A percentile compares a stretch with the other conserved stretches of the same genome.
Conservation (phyloP, 768 basidiomycete species). For the Tulasnella sp. region DNA sequence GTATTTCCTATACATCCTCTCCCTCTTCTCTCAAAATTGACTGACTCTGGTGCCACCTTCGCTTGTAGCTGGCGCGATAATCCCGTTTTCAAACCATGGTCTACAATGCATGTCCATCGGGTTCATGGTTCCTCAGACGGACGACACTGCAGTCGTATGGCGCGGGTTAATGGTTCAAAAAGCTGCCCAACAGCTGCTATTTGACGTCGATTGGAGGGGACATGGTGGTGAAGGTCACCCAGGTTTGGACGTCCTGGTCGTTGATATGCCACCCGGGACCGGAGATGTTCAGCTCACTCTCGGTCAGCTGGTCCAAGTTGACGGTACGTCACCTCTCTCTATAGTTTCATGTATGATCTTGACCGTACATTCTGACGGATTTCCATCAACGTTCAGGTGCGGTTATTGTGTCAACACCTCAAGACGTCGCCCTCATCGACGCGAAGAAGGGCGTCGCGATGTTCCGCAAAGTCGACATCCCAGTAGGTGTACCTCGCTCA, state of each 20-base stretch:
- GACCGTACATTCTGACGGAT: too few species aligned
- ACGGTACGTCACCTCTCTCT: conserved; percentile 55
- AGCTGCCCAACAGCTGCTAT: conserved; percentile 91
- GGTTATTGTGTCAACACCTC: conserved; percentile 92
- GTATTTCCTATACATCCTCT: too few species aligned
- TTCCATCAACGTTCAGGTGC: conserved; percentile 52
- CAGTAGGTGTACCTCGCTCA: conserved; percentile 55
- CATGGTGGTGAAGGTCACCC: conserved; percentile 40
- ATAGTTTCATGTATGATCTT: neutral
- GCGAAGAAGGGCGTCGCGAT: conserved; percentile 89
- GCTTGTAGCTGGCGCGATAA: conserved; percentile 63
- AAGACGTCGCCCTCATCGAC: conserved; percentile 88
- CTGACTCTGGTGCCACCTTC: neutral
- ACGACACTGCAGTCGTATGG: conserved; percentile 79
- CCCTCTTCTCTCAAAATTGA: neutral
- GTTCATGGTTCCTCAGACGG: conserved; percentile 66
- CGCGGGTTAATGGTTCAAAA: conserved; percentile 86
- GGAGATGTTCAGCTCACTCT: conserved; percentile 93
- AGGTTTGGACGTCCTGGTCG: conserved; percentile 76
- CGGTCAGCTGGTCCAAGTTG: conserved; percentile 77
- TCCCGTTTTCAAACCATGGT: conserved; percentile 83
- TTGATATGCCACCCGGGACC: conserved; percentile 97
- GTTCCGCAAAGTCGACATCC: conserved; percentile 83
- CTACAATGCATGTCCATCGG: conserved; percentile 97
- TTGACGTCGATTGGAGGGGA: conserved; percentile 86